Base-by-base conservation (phyloP, 2,329 filamentous ascomycete genomes). In the Alternaria infectoria region DNA sequence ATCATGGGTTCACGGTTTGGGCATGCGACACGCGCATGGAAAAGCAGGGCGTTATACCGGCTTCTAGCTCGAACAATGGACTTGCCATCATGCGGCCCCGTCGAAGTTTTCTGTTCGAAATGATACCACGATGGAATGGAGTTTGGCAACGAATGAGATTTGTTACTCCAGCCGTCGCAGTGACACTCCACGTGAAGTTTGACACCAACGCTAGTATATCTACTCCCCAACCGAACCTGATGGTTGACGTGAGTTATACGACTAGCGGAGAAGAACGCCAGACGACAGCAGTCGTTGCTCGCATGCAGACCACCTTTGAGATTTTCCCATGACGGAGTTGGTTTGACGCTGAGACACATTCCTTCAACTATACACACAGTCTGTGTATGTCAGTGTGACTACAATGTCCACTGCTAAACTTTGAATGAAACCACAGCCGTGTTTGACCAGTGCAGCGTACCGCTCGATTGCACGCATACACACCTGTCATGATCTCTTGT, bases 161-260 rank as follows among this genome's bases (percentile, higher is more conserved):
- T 71, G 66, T 70, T 69, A 69, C 69, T 71, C 68, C 70, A 67
- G 64, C 64, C 71, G 69, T 68, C 67, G 65, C 58, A 61, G 68
- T 69, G 70, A 69, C 61, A 69, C 54, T 40, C 26, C 44, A 61
- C 45, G 69, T 73, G 69, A 73, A 57, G 47, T 57, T n/a, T 36
- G 28, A 49, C 54, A 62, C 47, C 61, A 67, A 72, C 91, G 92
- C 92, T 89, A 91, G 87, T 83, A 88, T 93, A 97, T 97, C 93
- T 91, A 91, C 92, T 90, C 89, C 88, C 90, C 86, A 88, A 90
- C 88, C 91, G 83, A 75, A 76, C 68, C 67, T 74, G 69, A 90
- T 93, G 91, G 90, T 89, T 91, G 86, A 73, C 73, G 55, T 88
- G 88, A 93, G 93, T 90, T 97, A 97, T 89, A 97, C 91, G 89